Percentiles rank a stretch among this genome's conserved stretches.
phyloP scores from a whole-genome alignment of 331 rosid genomes.

The Acacia pycnantha region DNA sequence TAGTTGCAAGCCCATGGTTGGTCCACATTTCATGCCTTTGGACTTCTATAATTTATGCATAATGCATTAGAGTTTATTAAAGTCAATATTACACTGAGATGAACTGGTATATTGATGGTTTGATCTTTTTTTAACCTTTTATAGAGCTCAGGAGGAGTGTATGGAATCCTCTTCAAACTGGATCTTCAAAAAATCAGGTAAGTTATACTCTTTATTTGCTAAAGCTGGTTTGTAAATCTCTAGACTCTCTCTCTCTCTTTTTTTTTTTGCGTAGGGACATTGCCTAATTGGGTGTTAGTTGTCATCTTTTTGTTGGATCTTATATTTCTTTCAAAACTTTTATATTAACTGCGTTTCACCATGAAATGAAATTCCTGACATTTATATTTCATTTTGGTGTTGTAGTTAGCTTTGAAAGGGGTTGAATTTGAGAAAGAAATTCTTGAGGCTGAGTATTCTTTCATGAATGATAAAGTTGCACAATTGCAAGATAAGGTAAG shows the following conservation, averaged over 20 bases:
- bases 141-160: conserved; percentile 75
- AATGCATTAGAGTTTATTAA: not conserved
- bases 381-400: conserved; percentile 30
- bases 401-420: conserved; percentile 76
- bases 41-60: conserved; percentile 1
- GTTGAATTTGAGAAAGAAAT: conserved; percentile 75
- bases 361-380: conserved; percentile 26
- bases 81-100: conserved; percentile 23
- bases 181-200: conserved; percentile 57
- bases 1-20: not conserved
- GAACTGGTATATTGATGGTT: conserved; percentile 21
- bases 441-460: conserved; percentile 77
- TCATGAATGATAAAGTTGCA: conserved; percentile 60
- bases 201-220: conserved; percentile 35
- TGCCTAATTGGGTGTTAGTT: conserved; percentile 11
- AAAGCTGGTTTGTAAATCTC: not conserved
- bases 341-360: not conserved
- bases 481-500: conserved; percentile 69
- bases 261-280: not conserved
- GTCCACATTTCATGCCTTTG: not conserved
- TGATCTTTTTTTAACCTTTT: conserved; percentile 31
- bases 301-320: conserved; percentile 19
- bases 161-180: conserved; percentile 52
- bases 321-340: conserved; percentile 17
- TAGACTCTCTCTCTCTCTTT: no score